Evolutionary conservation across 495 filamentous ascomycete species (phyloP), one percentile per base, ranked within the genome.

Genomic region (Peziza echinospora): DNA sequence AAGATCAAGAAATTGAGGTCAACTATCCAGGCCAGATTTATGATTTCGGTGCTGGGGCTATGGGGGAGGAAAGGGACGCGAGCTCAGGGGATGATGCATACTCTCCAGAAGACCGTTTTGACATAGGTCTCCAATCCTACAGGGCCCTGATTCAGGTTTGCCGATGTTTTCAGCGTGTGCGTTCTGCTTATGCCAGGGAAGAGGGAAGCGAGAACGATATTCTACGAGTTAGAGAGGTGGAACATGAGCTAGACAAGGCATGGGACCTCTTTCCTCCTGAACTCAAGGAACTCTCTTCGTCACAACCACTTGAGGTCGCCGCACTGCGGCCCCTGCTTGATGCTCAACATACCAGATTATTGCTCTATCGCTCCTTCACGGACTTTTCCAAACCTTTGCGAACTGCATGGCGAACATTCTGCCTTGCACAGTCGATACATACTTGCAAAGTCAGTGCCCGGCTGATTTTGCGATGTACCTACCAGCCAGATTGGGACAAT

Each of bases 311-410:
- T 2, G 52, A 59, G n/a, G 48, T 59, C 3, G 52, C 57, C 3
- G 56, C 52, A 3, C 42, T 59, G 24, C 45, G 56, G 49, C 56
- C 57, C 11, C 39, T 60, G 34, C 58, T 59, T 26, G 48, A 56
- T 25, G 47, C 55, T 9, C 57, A 60, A 24, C 53, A 60, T 46
- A 52, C 53, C 25, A 53, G 57, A n/a, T 47, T 60, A 47, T 47
- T 59, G 26, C 56, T 60, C 25, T 59, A 56, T 41, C 57, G 57
- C 2, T 59, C 48, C 43, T 60, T 59, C 34, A 56, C 56, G 11
- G 57, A 60, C 26, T 45, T 28, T 16, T 25, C 43, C 21, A 45
- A 24, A 4, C 43, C 43, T 17, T 21, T 43, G 0, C n/a, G 21
- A 2, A 2, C 40, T 21, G 30, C 37, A 4, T 58, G 58, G 17